Evolutionary conservation across 208 protist species (phyloP), one percentile per base, ranked within the genome.

Genomic region (Wallacemonas sp.): DNA sequence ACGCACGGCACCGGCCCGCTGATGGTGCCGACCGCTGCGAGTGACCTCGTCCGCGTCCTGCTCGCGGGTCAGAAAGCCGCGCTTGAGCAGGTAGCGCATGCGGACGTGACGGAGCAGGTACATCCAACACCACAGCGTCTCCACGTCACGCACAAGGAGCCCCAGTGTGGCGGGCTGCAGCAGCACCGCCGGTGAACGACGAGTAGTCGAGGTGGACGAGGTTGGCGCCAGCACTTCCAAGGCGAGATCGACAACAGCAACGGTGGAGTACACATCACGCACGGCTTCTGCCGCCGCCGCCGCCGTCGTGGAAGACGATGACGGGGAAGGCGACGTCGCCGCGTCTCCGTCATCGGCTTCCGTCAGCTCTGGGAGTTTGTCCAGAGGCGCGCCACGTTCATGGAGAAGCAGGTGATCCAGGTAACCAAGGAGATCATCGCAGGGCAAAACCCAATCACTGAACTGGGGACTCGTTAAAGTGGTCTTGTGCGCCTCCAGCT

Each of bases 111-210:
- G 38, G n/a, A 39, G 26, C 15, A 65, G 27, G 30, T 53, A 53
- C 44, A 26, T 65, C 42, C 45, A 55, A 27, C 62, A 55, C 65
- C 65, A 71, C 27, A 71, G 37, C 38, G 36, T 58, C 37, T 63
- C 52, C 44, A 63, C 2, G 37, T 71, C 65, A 17, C 65, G 52
- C n/a, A 71, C 24, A 4, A 71, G 12, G 17, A 71, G 50, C 3
- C 22, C n/a, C 13, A 71, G 44, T 2, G 65, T 52, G 0, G 65
- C 2, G 9, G 45, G 15, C 13, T 46, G 50, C 13, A 71, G 33
- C 19, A 71, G 55, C 13, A 3, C 54, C 13, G 50, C 33, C 29
- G 50, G 50, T n/a, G 50, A 57, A 26, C 50, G 50, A 4, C 50
- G 50, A 9, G 24, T 5, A 8, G 10, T 41, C 21, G 6, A 6